phyloP scores from a whole-genome alignment of 257 asterid genomes.

The Dorcoceras hygrometricum region DNA sequence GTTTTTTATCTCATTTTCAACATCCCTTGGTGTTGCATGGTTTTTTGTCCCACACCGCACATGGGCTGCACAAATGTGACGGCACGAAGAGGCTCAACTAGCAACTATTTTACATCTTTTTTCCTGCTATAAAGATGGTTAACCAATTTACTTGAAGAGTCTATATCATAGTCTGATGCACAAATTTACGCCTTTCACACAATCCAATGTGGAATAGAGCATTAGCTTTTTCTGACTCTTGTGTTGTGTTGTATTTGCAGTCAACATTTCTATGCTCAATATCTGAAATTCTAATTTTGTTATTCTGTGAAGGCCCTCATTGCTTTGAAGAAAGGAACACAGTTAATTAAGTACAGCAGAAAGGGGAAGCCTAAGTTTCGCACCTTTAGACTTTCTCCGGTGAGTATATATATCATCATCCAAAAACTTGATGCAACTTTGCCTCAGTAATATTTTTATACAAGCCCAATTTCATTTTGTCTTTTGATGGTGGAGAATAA shows the following conservation, averaged over 20 bases:
- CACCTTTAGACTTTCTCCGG: slow-evolving; percentile 86
- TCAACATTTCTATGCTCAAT: neutral
- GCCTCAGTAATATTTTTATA: neutral
- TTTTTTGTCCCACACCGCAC: no score
- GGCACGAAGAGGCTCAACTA: neutral
- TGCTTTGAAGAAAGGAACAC: slow-evolving; percentile 93
- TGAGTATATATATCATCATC: slow-evolving; percentile 35
- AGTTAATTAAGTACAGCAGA: slow-evolving; percentile 87
- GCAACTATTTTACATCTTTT: neutral
- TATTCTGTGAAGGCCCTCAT: slow-evolving; percentile 60
- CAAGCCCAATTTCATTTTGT: neutral
- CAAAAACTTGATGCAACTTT: neutral
- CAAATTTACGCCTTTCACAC: no score
- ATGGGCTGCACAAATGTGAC: neutral
- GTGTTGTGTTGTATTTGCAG: neutral
- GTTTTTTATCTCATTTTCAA: no score
- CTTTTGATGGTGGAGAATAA: neutral
- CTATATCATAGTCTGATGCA: no score
- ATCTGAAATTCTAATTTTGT: slow-evolving; percentile 2
- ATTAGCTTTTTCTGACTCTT: no score
- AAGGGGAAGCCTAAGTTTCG: slow-evolving; percentile 96
- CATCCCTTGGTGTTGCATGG: no score
- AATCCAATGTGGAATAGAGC: no score
- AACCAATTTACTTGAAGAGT: neutral
- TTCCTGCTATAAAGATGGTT: neutral